These are phyloP conservation scores for Dorcoceras hygrometricum DNA, from an alignment of 257 asterid genomes.

Conservation along the genomic window DNA sequence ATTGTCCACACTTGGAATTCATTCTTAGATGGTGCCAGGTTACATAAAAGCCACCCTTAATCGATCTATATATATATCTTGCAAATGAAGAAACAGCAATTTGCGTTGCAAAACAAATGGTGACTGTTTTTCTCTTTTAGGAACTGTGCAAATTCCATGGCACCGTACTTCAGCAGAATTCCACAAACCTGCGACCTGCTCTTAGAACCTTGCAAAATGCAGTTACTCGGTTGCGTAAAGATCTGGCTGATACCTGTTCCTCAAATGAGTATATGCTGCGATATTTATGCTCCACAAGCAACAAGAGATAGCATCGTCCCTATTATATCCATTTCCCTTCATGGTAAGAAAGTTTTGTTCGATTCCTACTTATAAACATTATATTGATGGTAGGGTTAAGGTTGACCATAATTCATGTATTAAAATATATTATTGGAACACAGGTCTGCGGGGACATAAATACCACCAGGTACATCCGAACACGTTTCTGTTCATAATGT, in stretches of 20 bases:
- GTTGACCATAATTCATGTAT: too few relatives aligned
- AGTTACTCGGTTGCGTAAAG: conserved; percentile 76
- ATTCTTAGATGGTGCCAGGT: conserved; percentile 95
- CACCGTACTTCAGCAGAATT: conserved; percentile 69
- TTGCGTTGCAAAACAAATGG: not conserved
- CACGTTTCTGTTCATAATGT: not conserved
- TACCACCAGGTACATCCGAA: not conserved
- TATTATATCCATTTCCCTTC: conserved; percentile 9
- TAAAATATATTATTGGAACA: too few relatives aligned
- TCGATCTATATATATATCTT: not conserved
- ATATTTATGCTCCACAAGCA: conserved; percentile 63
- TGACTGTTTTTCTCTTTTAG: conserved; percentile 33
- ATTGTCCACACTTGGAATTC: conserved; percentile 84
- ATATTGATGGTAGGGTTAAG: not conserved
- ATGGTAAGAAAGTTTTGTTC: conserved; percentile 24
- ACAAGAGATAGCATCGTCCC: conserved; percentile 29
- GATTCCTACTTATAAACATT: not conserved
- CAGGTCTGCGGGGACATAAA: not conserved
- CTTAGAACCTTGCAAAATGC: conserved; percentile 85
- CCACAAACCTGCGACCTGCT: conserved; percentile 77
- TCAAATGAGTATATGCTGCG: conserved; percentile 86
- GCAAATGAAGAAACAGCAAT: not conserved
- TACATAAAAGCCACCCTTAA: conserved; percentile 14
- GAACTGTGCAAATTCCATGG: conserved; percentile 83
- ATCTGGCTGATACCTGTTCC: conserved; percentile 86